Percentiles rank a stretch among this genome's conserved stretches.
These are phyloP conservation scores for Thermomucor indicae-seudaticae DNA, from an alignment of 371 early-diverging fungal species.

Conservation along the genomic window DNA sequence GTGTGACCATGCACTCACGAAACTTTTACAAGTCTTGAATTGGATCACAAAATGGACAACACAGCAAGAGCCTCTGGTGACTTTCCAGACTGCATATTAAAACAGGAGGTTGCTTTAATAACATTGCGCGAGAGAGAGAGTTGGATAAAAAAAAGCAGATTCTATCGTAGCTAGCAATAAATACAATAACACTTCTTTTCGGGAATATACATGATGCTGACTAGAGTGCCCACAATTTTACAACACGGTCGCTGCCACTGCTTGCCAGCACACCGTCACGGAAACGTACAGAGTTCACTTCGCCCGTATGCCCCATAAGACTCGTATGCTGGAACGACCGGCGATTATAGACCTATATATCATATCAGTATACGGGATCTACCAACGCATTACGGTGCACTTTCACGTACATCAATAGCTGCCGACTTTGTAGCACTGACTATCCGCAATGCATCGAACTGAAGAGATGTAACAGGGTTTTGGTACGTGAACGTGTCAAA, in stretches of 20 bases:
- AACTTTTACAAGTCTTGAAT: too few relatives aligned
- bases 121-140: too few relatives aligned
- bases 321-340: conserved; percentile 54
- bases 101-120: too few relatives aligned
- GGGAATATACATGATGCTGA: too few relatives aligned
- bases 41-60: too few relatives aligned
- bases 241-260: conserved; percentile 53
- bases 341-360: conserved; percentile 56
- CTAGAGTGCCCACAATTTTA: conserved; percentile 55
- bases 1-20: too few relatives aligned
- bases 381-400: not conserved
- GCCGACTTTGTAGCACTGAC: conserved; percentile 44
- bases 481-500: conserved; percentile 58
- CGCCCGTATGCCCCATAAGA: conserved; percentile 45
- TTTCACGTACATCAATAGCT: conserved; percentile 43
- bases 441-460: conserved; percentile 55
- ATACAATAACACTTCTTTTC: too few relatives aligned
- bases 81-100: too few relatives aligned
- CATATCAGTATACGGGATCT: not conserved
- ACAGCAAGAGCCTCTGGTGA: too few relatives aligned
- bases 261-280: conserved; percentile 49
- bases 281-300: conserved; percentile 45
- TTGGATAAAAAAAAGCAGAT: too few relatives aligned
- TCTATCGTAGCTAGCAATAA: too few relatives aligned
- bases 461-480: conserved; percentile 54